Conservation (phyloP, 1,284 basidiomycete genomes). For the Vanrija sp. region DNA sequence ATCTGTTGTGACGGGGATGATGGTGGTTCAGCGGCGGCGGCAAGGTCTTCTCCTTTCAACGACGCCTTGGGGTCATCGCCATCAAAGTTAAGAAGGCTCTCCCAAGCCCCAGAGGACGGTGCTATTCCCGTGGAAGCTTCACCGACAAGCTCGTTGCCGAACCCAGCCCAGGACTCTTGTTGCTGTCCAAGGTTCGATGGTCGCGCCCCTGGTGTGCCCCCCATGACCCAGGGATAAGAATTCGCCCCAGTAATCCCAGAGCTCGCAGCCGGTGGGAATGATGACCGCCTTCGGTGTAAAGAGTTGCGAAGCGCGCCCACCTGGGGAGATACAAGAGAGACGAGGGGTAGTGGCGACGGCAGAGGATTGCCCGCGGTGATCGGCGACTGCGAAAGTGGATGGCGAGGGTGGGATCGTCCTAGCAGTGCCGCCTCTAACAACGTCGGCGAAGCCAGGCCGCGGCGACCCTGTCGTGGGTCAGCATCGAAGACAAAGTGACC, state of each 20-base stretch:
- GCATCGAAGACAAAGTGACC: not conserved
- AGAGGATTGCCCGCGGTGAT: constrained; percentile 3
- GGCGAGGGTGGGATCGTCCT: not conserved
- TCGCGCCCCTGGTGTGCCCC: constrained; percentile 18
- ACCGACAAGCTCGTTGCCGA: constrained; percentile 7
- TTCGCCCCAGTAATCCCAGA: constrained; percentile 17
- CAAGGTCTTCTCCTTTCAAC: too few relatives aligned
- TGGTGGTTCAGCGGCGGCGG: not conserved
- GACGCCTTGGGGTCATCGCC: not conserved
- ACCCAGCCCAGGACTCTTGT: not conserved
- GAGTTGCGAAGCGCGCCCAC: constrained; percentile 12
- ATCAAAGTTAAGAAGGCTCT: constrained; percentile 29
- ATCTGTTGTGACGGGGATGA: not conserved
- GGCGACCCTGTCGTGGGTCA: not conserved
- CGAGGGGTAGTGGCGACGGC: constrained; percentile 8
- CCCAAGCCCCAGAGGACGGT: constrained; percentile 17
- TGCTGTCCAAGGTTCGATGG: constrained; percentile 6
- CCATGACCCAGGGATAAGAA: constrained; percentile 21
- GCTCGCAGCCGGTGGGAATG: constrained; percentile 28
- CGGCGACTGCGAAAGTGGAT: constrained; percentile 16
- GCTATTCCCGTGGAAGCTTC: not conserved
- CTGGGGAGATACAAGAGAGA: constrained; percentile 12
- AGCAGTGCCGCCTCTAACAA: too few relatives aligned
- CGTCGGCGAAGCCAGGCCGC: too few relatives aligned
- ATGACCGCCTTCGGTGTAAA: constrained; percentile 20